phyloP scores from a whole-genome alignment of 2,329 filamentous ascomycete species.

The Fusarium buharicum region DNA sequence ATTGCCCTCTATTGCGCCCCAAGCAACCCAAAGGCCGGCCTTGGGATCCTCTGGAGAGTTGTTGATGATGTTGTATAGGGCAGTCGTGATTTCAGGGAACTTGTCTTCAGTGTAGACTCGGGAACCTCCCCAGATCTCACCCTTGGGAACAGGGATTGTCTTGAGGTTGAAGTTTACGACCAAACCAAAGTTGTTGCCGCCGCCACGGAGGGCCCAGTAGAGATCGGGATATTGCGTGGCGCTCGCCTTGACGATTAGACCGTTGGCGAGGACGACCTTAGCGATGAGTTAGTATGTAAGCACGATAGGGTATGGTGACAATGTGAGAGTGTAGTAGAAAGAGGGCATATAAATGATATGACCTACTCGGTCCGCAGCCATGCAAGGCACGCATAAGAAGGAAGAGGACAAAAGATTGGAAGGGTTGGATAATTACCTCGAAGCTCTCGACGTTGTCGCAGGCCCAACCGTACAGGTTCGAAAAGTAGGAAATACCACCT shows the following conservation, averaged over 20 bases:
- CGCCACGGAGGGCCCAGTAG: slow-evolving; percentile 55
- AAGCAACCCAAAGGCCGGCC: slow-evolving; percentile 16
- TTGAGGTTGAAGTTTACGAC: slow-evolving; percentile 30
- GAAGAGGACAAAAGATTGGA: too few species aligned
- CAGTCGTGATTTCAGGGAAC: slow-evolving; percentile 46
- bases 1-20: not conserved
- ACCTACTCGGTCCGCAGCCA: too few species aligned
- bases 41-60: slow-evolving; percentile 23
- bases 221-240: slow-evolving; percentile 51
- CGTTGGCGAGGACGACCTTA: slow-evolving; percentile 27
- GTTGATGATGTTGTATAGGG: slow-evolving; percentile 44
- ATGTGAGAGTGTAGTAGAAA: too few species aligned
- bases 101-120: slow-evolving; percentile 46
- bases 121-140: slow-evolving; percentile 41
- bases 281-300: not conserved
- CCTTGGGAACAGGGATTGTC: slow-evolving; percentile 11
- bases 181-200: slow-evolving; percentile 47
- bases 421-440: slow-evolving; percentile 6
- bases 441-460: slow-evolving; percentile 54
- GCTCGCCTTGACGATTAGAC: slow-evolving; percentile 13
- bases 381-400: too few species aligned
- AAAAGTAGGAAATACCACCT: slow-evolving; percentile 57
- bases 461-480: slow-evolving; percentile 53
- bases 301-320: too few species aligned
- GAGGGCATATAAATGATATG: too few species aligned